Evolutionary conservation across 495 filamentous ascomycete species (phyloP).

Genomic region (Hamigera avellanea): DNA sequence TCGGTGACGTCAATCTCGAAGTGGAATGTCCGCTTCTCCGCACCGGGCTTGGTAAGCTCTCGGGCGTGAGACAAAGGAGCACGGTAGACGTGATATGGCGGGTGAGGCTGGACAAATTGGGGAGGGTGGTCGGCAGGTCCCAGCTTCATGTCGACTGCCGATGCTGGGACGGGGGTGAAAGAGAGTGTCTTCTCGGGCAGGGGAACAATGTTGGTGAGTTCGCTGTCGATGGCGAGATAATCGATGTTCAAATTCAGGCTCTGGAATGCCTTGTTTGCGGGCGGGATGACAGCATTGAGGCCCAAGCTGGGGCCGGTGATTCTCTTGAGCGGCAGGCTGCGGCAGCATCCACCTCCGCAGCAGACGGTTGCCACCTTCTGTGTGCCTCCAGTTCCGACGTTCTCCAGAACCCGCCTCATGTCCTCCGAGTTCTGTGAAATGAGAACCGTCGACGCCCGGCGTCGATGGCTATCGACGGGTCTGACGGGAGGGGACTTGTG

Average conservation of each 20-base stretch:
- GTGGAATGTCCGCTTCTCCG: constrained; percentile 92
- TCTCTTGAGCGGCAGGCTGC: constrained; percentile 44
- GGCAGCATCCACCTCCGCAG: constrained; percentile 91
- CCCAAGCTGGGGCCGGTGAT: constrained; percentile 38
- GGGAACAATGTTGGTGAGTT: constrained; percentile 55
- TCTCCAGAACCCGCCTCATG: constrained; percentile 50
- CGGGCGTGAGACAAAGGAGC: constrained; percentile 72
- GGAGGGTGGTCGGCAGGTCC: constrained; percentile 54
- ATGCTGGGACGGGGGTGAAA: constrained; percentile 40
- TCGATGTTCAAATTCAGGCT: constrained; percentile 67
- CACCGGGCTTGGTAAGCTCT: constrained; percentile 81
- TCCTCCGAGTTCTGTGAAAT: constrained; percentile 67
- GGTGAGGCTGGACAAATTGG: constrained; percentile 87
- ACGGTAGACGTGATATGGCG: constrained; percentile 80
- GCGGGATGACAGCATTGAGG: constrained; percentile 44
- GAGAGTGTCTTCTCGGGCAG: constrained; percentile 65
- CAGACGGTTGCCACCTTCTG: constrained; percentile 54
- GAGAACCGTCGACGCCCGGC: constrained; percentile 70
- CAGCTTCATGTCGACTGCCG: constrained; percentile 20
- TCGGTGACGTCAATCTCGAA: constrained; percentile 95
- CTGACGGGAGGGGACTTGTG: constrained; percentile 14
- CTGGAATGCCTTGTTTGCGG: constrained; percentile 75
- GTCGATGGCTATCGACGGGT: constrained; percentile 27
- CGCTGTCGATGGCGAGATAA: constrained; percentile 52
- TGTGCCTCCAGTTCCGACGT: constrained; percentile 30